Evolutionary conservation across 176 grass and related monocot species (phyloP).

Genomic region (Lolium rigidum): DNA sequence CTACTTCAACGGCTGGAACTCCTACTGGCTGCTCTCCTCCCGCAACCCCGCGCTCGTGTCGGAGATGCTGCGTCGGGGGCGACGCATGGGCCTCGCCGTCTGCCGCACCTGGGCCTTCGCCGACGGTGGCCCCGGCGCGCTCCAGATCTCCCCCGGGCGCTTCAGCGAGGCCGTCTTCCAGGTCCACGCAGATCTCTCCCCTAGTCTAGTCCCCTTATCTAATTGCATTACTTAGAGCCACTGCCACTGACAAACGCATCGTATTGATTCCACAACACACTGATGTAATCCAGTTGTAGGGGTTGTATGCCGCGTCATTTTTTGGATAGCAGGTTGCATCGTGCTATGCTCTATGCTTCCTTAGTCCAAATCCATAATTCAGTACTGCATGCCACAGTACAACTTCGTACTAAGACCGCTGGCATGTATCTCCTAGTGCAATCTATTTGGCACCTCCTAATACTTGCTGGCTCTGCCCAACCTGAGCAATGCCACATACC

Average conservation of each 20-base stretch:
- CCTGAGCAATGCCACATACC: neutral
- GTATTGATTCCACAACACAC: neutral
- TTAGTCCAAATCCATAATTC: neutral
- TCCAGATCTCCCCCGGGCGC: slow-evolving; percentile 86
- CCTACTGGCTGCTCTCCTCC: slow-evolving; percentile 83
- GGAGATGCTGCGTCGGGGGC: slow-evolving; percentile 83
- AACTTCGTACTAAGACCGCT: neutral
- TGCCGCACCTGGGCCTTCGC: slow-evolving; percentile 90
- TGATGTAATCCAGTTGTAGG: neutral
- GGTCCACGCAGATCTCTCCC: slow-evolving; percentile 41
- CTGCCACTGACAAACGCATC: neutral
- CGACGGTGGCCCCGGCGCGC: slow-evolving; percentile 71
- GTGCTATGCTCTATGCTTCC: neutral
- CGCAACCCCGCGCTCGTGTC: slow-evolving; percentile 41
- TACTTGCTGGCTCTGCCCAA: neutral
- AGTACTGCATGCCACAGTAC: neutral
- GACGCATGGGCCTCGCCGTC: slow-evolving; percentile 72
- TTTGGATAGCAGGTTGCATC: neutral
- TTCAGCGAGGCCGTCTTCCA: slow-evolving; percentile 79
- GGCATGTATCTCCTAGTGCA: neutral
- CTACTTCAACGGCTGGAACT: slow-evolving; percentile 97
- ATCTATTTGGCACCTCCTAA: neutral
- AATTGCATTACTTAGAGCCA: neutral
- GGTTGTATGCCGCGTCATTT: neutral
- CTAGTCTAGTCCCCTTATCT: neutral